These are phyloP conservation scores for Trichoderma hamatum DNA, from an alignment of 2,329 filamentous ascomycete species.

Conservation along the genomic window DNA sequence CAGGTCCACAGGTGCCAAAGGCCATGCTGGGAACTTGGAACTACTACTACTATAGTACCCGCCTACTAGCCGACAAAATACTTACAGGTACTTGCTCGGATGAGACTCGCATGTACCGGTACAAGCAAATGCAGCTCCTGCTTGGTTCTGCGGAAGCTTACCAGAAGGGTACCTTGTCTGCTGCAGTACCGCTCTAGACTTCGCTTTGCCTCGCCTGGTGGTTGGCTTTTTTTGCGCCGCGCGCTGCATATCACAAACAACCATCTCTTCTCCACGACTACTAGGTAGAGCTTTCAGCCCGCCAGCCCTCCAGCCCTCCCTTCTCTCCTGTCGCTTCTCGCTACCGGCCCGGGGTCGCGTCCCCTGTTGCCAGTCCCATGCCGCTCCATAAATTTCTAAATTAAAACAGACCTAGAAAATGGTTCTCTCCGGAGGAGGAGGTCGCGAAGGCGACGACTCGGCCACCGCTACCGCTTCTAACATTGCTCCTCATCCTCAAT, in stretches of 20 bases:
- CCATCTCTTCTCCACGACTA: slow-evolving; percentile 17
- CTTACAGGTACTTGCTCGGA: no score
- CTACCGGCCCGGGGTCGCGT: slow-evolving; percentile 38
- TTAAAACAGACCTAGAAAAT: slow-evolving; percentile 35
- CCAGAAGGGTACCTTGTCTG: slow-evolving; percentile 10
- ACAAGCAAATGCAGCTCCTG: background rate
- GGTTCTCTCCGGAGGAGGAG: slow-evolving; percentile 36
- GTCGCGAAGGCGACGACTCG: slow-evolving; percentile 29
- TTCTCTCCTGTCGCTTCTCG: slow-evolving; percentile 30
- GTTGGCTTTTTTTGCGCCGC: slow-evolving; percentile 22
- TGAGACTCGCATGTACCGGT: background rate
- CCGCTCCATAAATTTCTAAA: slow-evolving; percentile 45
- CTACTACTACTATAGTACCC: no score
- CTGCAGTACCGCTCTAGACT: slow-evolving; percentile 11
- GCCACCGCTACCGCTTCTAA: slow-evolving; percentile 20
- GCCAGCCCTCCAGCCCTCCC: slow-evolving; percentile 5
- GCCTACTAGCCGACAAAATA: background rate
- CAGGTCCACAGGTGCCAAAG: background rate
- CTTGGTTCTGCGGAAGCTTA: background rate
- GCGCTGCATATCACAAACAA: slow-evolving; percentile 27
- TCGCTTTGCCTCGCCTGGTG: background rate
- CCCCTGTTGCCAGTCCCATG: slow-evolving; percentile 33
- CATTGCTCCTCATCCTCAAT: slow-evolving; percentile 27
- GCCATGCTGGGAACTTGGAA: background rate
- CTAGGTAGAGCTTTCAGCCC: slow-evolving; percentile 10